A percentile compares a stretch with the other conserved stretches of the same genome.
Evolutionary conservation across 78 protist species (phyloP).

Genomic region (Tieghemostelium lacteum): DNA sequence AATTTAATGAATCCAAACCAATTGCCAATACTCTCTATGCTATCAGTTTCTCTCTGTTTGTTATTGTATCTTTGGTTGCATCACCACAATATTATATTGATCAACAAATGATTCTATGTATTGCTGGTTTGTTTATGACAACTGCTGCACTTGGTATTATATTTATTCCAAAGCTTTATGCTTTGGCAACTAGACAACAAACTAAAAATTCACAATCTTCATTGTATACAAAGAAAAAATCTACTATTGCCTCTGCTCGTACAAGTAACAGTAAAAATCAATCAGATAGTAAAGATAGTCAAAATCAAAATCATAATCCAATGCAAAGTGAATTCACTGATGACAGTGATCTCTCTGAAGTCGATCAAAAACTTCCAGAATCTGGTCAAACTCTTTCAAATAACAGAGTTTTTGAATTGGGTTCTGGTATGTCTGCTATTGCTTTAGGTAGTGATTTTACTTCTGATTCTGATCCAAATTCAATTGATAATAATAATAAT

Average conservation of each 20-base stretch:
- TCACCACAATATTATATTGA: neutral
- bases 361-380: too few relatives aligned
- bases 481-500: too few relatives aligned
- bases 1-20: slow-evolving; percentile 58
- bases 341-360: slow-evolving; percentile 7
- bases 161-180: slow-evolving; percentile 20
- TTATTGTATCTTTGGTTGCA: slow-evolving; percentile 13
- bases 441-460: too few relatives aligned
- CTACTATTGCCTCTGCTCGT: neutral
- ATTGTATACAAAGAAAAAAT: slow-evolving; percentile 14
- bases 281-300: too few relatives aligned
- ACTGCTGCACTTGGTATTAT: neutral
- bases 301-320: too few relatives aligned
- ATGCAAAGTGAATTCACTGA: too few relatives aligned
- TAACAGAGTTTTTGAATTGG: too few relatives aligned
- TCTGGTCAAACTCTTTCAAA: too few relatives aligned
- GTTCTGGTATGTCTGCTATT: too few relatives aligned
- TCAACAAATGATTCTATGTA: slow-evolving; percentile 4
- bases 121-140: slow-evolving; percentile 3
- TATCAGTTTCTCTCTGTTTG: slow-evolving; percentile 17
- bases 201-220: neutral
- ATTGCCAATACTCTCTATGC: slow-evolving; percentile 27
- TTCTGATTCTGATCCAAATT: slow-evolving; percentile 3
- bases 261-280: slow-evolving; percentile 8
- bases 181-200: neutral